Conservation (phyloP, 345 rosid species). For the Eucalyptus virginea region DNA sequence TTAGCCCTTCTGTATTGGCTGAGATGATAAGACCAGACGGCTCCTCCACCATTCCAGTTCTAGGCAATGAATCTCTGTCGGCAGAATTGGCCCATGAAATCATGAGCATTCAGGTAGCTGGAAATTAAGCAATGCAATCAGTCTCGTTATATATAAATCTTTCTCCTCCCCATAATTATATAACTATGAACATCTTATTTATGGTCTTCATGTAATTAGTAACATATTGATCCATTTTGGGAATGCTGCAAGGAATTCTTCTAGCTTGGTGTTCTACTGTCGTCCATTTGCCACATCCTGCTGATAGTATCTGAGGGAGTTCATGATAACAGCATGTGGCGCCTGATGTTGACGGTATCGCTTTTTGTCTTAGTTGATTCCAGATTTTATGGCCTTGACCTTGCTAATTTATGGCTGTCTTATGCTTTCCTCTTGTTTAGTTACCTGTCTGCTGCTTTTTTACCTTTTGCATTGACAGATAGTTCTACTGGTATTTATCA, state of each 20-base stretch:
- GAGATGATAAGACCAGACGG: conserved; percentile 79
- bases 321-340: conserved; percentile 58
- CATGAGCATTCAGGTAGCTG: conserved; percentile 65
- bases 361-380: background rate
- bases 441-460: background rate
- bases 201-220: background rate
- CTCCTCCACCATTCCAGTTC: conserved; percentile 50
- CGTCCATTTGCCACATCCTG: conserved; percentile 75
- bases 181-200: background rate
- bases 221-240: conserved; percentile 3
- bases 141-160: no score
- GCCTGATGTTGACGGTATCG: conserved; percentile 50
- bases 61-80: conserved; percentile 54
- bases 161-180: background rate
- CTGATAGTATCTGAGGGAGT: conserved; percentile 79
- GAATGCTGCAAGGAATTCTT: conserved; percentile 42
- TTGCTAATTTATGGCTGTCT: background rate
- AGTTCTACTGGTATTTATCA: background rate
- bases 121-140: background rate
- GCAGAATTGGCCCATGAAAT: conserved; percentile 83
- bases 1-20: conserved; percentile 65
- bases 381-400: background rate
- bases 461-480: background rate
- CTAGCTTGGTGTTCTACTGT: conserved; percentile 72
- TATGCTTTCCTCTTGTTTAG: background rate